Evolutionary conservation across 768 basidiomycete genomes (phyloP).

Genomic region (Boletus speciosus): DNA sequence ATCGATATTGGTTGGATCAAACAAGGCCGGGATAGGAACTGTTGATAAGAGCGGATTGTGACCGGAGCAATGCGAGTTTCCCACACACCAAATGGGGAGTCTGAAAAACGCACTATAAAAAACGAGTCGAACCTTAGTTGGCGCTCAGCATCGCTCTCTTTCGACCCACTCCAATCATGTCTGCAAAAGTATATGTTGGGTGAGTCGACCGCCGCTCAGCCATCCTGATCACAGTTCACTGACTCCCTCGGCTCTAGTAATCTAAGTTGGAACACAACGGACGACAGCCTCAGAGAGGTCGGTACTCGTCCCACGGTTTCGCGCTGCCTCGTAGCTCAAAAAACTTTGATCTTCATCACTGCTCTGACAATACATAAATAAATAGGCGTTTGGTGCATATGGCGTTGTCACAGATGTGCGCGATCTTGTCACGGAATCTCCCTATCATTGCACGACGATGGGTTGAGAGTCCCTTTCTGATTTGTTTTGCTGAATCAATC

Average conservation of each 20-base stretch:
- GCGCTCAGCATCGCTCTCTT: constrained; percentile 11
- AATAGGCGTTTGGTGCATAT: constrained; percentile 41
- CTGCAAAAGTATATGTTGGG: constrained; percentile 33
- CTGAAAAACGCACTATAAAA: constrained; percentile 34
- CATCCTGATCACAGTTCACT: neutral
- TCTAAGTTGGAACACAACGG: constrained; percentile 33
- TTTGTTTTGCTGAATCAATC: constrained; percentile 25
- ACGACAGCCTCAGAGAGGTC: constrained; percentile 25
- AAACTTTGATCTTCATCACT: constrained; percentile 1
- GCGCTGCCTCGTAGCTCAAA: constrained; percentile 3
- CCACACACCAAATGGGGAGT: constrained; percentile 30
- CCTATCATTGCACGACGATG: constrained; percentile 31
- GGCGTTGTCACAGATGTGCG: constrained; percentile 52
- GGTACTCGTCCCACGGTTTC: constrained; percentile 8
- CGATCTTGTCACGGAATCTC: constrained; percentile 31
- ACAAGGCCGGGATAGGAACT: neutral
- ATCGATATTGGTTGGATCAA: neutral
- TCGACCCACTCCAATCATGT: constrained; percentile 22
- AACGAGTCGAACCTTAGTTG: constrained; percentile 17
- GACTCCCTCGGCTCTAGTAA: constrained; percentile 19
- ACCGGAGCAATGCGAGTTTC: neutral
- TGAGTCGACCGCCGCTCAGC: constrained; percentile 11
- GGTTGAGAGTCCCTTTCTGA: constrained; percentile 24
- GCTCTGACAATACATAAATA: neutral
- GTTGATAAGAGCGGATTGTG: constrained; percentile 8